Evolutionary conservation across 345 rosid species (phyloP), one percentile per base, ranked within the genome.

Genomic region (Nephelium lappaceum): DNA sequence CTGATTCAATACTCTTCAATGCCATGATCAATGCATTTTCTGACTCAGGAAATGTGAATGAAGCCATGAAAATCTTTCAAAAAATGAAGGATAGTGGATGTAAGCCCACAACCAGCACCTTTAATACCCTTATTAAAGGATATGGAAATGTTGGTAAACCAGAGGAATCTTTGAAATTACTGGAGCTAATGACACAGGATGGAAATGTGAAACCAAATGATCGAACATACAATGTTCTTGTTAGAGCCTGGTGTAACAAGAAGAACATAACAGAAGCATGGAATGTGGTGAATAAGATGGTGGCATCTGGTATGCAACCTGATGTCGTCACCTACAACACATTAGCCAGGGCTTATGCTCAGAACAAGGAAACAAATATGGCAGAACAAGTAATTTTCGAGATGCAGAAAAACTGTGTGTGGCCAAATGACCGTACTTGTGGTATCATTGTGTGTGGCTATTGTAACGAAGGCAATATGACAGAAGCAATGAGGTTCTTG

Each of bases 1-100:
- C 97, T 0, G 98, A 95, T 82, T 84, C 97, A 18, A 92, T 95
- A 74, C 92, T 95, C 85, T 95, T 91, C 90, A 93, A 95, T 71
- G 90, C 98, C 64, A 88, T 92, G 83, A 95, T 95, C 79, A 95
- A 93, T 77, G 95, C 95, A n/a, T 88, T 91, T 38, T 89, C 95
- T 31, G 98, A 95, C 81, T 90, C 97, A 25, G 94, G 96, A 74
- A 90, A 92, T 69, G 84, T 92, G 11, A 81, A 88, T 74, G 91
- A 92, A 80, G 97, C 99, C 45, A 88, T 93, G 94, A 85, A 85
- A 84, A 85, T 90, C 74, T 95, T 92, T 74, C 74, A 74, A 23
- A 93, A 91, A 83, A 95, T 95, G 99, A 93, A 90, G 88, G 86
- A 84, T 65, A 82, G 83, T 65, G 93, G 91, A 78, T 93, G 98